Base-by-base conservation (phyloP, 2,329 filamentous ascomycete species). In the Clarireedia sp. region DNA sequence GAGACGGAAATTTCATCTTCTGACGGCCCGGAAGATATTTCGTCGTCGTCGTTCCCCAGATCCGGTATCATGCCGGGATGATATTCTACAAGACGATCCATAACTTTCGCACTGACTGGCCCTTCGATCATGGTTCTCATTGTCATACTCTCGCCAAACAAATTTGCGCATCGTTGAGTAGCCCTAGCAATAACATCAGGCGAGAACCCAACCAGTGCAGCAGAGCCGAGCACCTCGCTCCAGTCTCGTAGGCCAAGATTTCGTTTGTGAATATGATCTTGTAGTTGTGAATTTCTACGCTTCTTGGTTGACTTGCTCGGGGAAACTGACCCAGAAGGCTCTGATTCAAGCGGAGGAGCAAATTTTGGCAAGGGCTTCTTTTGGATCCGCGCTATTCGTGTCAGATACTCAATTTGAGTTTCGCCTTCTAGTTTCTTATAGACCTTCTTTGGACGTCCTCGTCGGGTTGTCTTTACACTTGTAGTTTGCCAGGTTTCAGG, bases 171-270 rank as follows among this genome's bases (percentile, higher is more conserved):
- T 48, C 92, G 80, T 65, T 83, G 77, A 2, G 86, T 80, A 0
- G 90, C 80, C 29, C 88, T 80, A 51, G 83, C 79, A 12, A 96
- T 71, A 0, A 83, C 86, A 1, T 73, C 69, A 0, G 75, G 70
- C 1, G 86, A 74, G 70, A 90, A 91, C 0, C 87, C 89, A 2
- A 80, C 80, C 49, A 95, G 72, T 0, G 88, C 79, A 2, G 92
- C 92, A 0, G 90, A 77, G 0, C 88, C 88, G 26, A 96, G 72
- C 1, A 96, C 80, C 62, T 95, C 89, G 62, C 83, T 87, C 92
- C 92, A 97, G 71, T 95, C 87, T 21, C 87, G 59, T 17, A 64
- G 55, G 2, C 57, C 57, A 26, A 67, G 46, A 26, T 38, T 64
- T 33, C 55, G 60, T n/a, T 57, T 51, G 17, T 37, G 46, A 29